Evolutionary conservation across 345 rosid species (phyloP).

Genomic region (Citropsis articulata): DNA sequence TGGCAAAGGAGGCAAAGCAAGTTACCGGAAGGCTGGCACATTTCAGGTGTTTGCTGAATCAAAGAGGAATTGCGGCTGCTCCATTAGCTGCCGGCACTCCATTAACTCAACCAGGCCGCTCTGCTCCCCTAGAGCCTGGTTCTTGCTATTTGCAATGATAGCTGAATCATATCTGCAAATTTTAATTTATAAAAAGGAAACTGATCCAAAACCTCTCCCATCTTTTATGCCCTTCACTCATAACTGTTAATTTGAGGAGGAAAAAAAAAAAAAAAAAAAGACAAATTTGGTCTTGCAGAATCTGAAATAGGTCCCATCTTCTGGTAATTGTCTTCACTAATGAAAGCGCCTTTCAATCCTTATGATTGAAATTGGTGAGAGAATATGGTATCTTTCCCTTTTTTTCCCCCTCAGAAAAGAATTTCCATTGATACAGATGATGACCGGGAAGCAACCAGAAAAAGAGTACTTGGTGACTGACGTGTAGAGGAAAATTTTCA

Average conservation of each 20-base stretch:
- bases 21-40: slow-evolving; percentile 51
- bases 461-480: not conserved
- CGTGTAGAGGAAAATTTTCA: no score
- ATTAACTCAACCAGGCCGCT: slow-evolving; percentile 44
- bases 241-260: not conserved
- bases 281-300: not conserved
- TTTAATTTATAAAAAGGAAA: not conserved
- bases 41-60: slow-evolving; percentile 68
- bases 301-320: not conserved
- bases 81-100: slow-evolving; percentile 35
- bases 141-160: slow-evolving; percentile 54
- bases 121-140: slow-evolving; percentile 52
- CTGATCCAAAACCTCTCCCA: not conserved
- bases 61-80: slow-evolving; percentile 71
- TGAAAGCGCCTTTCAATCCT: not conserved
- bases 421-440: not conserved
- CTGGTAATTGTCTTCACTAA: not conserved
- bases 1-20: slow-evolving; percentile 39
- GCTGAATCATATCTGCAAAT: not conserved
- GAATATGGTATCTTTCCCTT: not conserved
- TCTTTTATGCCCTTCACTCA: not conserved
- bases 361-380: not conserved
- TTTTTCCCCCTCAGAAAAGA: no score
- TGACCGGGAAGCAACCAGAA: not conserved
- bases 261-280: no score